Conservation (phyloP, 1,139 yeast genomes). For the Kodamaea alishanica region DNA sequence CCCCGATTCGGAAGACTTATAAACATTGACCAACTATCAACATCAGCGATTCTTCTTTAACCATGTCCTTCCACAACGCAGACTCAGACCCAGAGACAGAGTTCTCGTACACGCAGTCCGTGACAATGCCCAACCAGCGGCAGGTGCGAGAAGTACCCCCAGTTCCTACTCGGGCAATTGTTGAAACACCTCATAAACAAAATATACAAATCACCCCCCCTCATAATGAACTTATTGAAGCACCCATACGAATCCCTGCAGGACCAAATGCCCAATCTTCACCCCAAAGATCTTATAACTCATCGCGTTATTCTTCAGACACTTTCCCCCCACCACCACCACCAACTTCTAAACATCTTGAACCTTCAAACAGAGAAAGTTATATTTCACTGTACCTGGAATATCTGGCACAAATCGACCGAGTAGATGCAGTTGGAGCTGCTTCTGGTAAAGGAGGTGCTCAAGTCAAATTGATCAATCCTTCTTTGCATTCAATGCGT, state of each 20-base stretch:
- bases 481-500: not conserved
- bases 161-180: conserved; percentile 1
- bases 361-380: conserved; percentile 19
- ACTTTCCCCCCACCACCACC: conserved; percentile 5
- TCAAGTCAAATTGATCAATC: conserved; percentile 8
- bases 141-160: conserved; percentile 5
- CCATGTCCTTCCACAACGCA: not conserved
- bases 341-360: not conserved
- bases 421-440: conserved; percentile 17
- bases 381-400: conserved; percentile 28
- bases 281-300: conserved; percentile 5
- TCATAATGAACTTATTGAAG: too few relatives aligned
- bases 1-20: not conserved
- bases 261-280: conserved; percentile 3
- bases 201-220: conserved; percentile 8
- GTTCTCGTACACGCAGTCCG: conserved; percentile 3
- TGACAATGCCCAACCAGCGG: not conserved
- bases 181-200: not conserved
- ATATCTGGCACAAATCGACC: conserved; percentile 25
- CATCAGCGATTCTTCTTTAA: not conserved
- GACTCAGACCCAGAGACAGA: conserved; percentile 2
- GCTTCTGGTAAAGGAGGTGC: conserved; percentile 5
- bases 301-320: not conserved
- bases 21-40: not conserved
- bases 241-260: not conserved